phyloP scores from a whole-genome alignment of 2,329 filamentous ascomycete species.

The Penicillium occitanis region DNA sequence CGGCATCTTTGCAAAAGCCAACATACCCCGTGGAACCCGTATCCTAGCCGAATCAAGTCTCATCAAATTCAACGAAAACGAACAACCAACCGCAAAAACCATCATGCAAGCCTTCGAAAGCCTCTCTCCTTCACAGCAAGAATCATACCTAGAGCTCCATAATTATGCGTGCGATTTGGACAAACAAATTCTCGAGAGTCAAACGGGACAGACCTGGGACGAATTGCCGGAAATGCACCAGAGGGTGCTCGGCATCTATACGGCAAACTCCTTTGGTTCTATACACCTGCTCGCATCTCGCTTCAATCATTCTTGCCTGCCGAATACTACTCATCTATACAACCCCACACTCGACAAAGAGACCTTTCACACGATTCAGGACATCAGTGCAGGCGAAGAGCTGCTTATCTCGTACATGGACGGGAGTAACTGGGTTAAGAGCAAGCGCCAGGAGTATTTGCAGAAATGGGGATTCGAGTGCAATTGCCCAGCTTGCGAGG shows the following conservation, averaged over 20 bases:
- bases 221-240: background rate
- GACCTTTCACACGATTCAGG: background rate
- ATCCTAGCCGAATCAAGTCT: background rate
- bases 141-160: background rate
- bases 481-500: background rate
- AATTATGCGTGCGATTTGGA: background rate
- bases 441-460: background rate
- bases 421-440: background rate
- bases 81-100: background rate
- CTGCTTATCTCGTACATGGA: background rate
- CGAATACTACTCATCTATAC: background rate
- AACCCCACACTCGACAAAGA: background rate
- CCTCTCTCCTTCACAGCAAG: background rate
- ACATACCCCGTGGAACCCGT: background rate
- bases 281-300: background rate
- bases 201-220: background rate
- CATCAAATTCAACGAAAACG: background rate
- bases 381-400: background rate
- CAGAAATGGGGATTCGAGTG: slow-evolving; percentile 1
- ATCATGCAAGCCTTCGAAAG: background rate
- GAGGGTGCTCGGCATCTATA: background rate
- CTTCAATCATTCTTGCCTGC: slow-evolving; percentile 5
- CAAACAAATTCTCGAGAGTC: background rate
- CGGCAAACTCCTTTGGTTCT: background rate
- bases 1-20: background rate